A percentile compares a stretch with the other conserved stretches of the same genome.
Conservation (phyloP, 2,329 filamentous ascomycete species). For the Aspergillus calidoustus region DNA sequence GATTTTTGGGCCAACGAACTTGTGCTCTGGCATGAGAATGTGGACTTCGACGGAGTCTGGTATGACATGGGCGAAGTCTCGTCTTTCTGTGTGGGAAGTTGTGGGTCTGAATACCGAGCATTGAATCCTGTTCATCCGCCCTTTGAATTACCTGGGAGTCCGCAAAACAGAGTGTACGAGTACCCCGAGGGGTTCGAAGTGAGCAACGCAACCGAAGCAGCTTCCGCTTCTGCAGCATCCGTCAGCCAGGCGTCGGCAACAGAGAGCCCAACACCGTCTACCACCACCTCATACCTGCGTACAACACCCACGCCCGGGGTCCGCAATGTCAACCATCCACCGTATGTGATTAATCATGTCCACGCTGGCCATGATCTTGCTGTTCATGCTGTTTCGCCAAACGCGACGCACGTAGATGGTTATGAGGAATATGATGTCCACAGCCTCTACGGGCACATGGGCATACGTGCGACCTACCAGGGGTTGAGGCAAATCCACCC, state of each 20-base stretch:
- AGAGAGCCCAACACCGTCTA: conserved; percentile 33
- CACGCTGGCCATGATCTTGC: conserved; percentile 68
- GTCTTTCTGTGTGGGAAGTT: conserved; percentile 72
- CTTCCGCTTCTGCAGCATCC: conserved; percentile 60
- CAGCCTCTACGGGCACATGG: conserved; percentile 76
- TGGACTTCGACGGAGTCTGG: conserved; percentile 61
- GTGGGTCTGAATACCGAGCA: conserved; percentile 67
- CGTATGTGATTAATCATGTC: conserved; percentile 76
- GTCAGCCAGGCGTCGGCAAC: conserved; percentile 54
- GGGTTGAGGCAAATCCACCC: conserved; percentile 68
- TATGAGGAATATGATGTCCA: conserved; percentile 80
- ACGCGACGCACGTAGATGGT: conserved; percentile 76
- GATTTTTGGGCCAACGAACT: conserved; percentile 65
- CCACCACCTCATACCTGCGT: conserved; percentile 56
- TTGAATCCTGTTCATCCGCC: conserved; percentile 71
- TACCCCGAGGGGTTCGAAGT: conserved; percentile 73
- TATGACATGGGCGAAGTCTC: conserved; percentile 67
- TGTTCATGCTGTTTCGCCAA: conserved; percentile 73
- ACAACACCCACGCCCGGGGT: conserved; percentile 66
- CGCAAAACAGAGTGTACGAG: conserved; percentile 60
- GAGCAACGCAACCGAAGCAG: conserved; percentile 70
- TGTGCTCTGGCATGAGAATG: conserved; percentile 55
- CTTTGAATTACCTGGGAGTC: conserved; percentile 68
- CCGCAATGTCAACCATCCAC: conserved; percentile 72
- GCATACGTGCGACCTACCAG: conserved; percentile 76